These are phyloP conservation scores for Venturia asperata DNA, from an alignment of 2,329 filamentous ascomycete species.

Conservation along the genomic window DNA sequence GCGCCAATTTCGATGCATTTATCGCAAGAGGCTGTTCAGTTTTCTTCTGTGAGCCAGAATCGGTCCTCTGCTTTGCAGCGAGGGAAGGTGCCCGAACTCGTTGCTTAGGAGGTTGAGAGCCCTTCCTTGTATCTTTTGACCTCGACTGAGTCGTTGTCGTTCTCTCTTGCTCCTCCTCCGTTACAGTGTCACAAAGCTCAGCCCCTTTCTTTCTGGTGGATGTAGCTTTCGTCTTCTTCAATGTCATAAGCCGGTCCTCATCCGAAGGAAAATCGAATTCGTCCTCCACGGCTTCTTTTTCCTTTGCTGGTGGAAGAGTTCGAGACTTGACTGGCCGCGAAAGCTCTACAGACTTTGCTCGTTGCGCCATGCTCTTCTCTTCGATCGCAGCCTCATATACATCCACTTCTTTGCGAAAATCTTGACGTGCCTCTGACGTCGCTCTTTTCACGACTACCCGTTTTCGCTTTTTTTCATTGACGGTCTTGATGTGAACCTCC, in stretches of 20 bases:
- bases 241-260: neutral
- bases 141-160: neutral
- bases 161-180: neutral
- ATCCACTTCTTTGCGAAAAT: neutral
- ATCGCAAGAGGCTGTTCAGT: neutral
- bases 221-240: neutral
- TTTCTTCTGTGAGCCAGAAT: neutral
- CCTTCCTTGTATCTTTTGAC: neutral
- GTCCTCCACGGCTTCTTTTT: neutral
- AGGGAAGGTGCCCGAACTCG: neutral
- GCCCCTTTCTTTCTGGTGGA: neutral
- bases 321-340: neutral
- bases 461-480: neutral
- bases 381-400: neutral
- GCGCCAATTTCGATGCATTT: neutral
- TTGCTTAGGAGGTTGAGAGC: neutral
- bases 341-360: neutral
- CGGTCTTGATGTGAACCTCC: neutral
- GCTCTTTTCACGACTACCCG: neutral
- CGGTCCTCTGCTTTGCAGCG: neutral
- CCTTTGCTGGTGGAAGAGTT: neutral
- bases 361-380: neutral
- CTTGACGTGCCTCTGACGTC: neutral
- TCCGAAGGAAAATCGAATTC: constrained; percentile 6
- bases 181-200: neutral